Base-by-base conservation (phyloP, 805 yeast species). In the Isabelozyma pseudorhagii region DNA sequence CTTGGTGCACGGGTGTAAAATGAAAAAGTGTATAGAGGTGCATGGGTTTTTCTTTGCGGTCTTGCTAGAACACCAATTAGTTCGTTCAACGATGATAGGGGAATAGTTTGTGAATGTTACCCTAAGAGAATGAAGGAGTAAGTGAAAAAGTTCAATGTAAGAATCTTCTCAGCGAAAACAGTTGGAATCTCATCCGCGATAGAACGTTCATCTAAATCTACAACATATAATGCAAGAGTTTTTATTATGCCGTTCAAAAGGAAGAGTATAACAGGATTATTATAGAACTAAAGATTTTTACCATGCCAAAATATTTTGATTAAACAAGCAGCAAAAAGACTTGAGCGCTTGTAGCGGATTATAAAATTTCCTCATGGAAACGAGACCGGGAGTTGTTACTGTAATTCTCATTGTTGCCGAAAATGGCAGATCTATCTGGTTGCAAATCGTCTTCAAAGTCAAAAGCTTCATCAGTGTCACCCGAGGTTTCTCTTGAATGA, bases 331-430 rank as follows among this genome's bases (percentile, higher is more conserved):
- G 25, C 25, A 21, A 2, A 6, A 21, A 21, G 25, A 21, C 25
- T 21, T 6, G 17, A 15, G 5, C 25, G 6, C 25, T 21, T 21
- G 5, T 4, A 21, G 36, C 10, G 13, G 36, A 11, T 29, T 13
- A 31, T 9, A 31, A 3, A 21, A 58, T 52, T 29, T 57, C 60
- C 44, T 59, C 63, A 1, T 60, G 53, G 40, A 59, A 59, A 25
- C 61, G 45, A 5, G 61, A 57, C 28, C 57, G 41, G 8, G 59
- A 58, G 41, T 60, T 64, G 44, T 60, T 61, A 17, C 55, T 52
- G 5, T 28, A 14, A 15, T 42, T 25, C 4, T 50, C 54, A 15
- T 51, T 51, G 18, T 48, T 50, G 34, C 42, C 51, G 44, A 51
- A 51, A 28, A 59, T 50, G 9, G 46, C 42, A 4, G 25, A 27